These are phyloP conservation scores for Kwoniella sp. DNA, from an alignment of 768 basidiomycete genomes.

Conservation along the genomic window DNA sequence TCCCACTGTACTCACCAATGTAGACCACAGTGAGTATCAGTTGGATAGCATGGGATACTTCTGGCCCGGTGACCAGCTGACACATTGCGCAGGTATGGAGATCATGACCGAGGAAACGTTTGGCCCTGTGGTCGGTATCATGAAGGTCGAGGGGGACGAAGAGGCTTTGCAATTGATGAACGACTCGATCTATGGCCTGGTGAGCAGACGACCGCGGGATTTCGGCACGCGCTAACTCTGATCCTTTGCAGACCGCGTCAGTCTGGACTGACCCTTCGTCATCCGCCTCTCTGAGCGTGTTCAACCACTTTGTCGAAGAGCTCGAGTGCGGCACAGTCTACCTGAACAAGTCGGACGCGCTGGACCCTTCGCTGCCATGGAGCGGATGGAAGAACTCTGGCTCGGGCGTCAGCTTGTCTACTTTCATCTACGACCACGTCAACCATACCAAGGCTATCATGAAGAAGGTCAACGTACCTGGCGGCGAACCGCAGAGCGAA, in stretches of 20 bases:
- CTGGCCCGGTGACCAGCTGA: not conserved
- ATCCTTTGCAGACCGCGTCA: slow-evolving; percentile 66
- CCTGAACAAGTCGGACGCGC: slow-evolving; percentile 79
- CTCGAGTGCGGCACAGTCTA: slow-evolving; percentile 90
- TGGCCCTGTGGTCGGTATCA: slow-evolving; percentile 88
- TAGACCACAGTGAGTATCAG: slow-evolving; percentile 69
- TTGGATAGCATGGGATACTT: not conserved
- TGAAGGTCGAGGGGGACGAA: slow-evolving; percentile 75
- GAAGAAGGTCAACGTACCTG: slow-evolving; percentile 37
- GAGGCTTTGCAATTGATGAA: slow-evolving; percentile 92
- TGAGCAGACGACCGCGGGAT: too few species aligned
- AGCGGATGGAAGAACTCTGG: slow-evolving; percentile 91
- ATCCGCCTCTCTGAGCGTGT: slow-evolving; percentile 63
- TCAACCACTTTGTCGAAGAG: slow-evolving; percentile 64
- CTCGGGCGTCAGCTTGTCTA: slow-evolving; percentile 81
- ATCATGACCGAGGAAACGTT: slow-evolving; percentile 86
- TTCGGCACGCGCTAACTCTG: too few species aligned
- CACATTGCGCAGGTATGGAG: slow-evolving; percentile 64
- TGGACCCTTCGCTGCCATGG: slow-evolving; percentile 93
- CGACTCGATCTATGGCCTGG: slow-evolving; percentile 85
- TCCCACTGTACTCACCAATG: slow-evolving; percentile 84
- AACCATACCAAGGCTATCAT: slow-evolving; percentile 48
- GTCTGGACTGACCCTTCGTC: slow-evolving; percentile 78
- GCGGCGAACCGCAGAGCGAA: not conserved
- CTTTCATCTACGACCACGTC: slow-evolving; percentile 54